Evolutionary conservation across 1,139 yeast genomes (phyloP), one percentile per base, ranked within the genome.

Genomic region (Debaryomyces sp.): DNA sequence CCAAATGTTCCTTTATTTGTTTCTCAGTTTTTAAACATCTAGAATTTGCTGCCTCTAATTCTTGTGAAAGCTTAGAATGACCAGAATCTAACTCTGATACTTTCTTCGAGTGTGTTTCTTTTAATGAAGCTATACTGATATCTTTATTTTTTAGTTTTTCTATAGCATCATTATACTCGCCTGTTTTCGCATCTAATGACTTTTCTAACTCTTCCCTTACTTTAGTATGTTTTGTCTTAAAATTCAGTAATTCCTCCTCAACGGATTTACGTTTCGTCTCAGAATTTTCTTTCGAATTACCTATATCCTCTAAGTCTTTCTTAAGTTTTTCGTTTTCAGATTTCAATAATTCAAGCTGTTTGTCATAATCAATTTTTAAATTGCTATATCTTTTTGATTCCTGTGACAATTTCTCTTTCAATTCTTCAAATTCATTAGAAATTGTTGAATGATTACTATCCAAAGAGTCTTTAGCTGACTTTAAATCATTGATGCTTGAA

Each of bases 281-380:
- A 32, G 36, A 26, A 15, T 18, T 39, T 15, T 27, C 33, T 26
- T 33, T 40, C 7, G 38, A 18, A 35, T 27, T 18, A 30, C 37
- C 50, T 23, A 50, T 37, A 15, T 23, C 34, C 15, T 51, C 42
- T 13, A 56, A 38, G 21, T 51, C 41, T n/a, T 46, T 41, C 17
- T 44, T 27, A 32, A 57, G 46, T 4, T 41, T 32, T 4, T 38
- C 36, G 30, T 54, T 56, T 38, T 54, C 54, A 10, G 36, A 12
- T 24, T 47, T 32, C 21, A 47, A 36, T 22, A 21, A 21, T 12
- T 22, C 41, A 5, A 39, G 8, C 13, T 46, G 36, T 32, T 40
- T 23, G 9, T 48, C 42, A 38, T 43, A 33, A 29, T 44, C 42
- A 3, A 22, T 13, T 18, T 48, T 48, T 9, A 45, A 22, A 8